Conservation (phyloP, 345 rosid genomes). For the Citrus unshiu region DNA sequence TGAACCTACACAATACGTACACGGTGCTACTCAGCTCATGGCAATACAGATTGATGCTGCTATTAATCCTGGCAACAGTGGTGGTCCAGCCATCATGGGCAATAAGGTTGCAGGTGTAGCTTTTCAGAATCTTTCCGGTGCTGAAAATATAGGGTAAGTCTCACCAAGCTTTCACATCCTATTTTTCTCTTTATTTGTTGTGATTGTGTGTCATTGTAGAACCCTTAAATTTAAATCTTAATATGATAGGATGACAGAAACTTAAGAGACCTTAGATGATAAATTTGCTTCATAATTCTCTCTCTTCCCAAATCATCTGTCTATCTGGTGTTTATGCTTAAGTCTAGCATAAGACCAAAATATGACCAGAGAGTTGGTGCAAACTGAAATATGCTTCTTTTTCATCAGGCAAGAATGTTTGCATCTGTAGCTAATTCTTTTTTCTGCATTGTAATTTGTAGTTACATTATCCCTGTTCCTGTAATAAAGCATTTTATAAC, state of each 20-base stretch:
- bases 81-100: constrained; percentile 92
- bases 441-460: constrained; percentile 27
- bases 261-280: background rate
- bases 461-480: constrained; percentile 87
- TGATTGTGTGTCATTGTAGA: background rate
- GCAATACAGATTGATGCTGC: constrained; percentile 97
- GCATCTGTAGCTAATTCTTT: background rate
- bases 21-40: constrained; percentile 81
- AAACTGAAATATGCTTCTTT: constrained; percentile 4
- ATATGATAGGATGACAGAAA: background rate
- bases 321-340: background rate
- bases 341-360: background rate
- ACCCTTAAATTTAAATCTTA: background rate
- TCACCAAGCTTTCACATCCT: background rate
- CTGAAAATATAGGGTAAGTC: constrained; percentile 92
- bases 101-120: constrained; percentile 87
- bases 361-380: background rate
- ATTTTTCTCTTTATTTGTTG: background rate
- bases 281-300: background rate
- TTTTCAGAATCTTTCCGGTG: constrained; percentile 86
- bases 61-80: constrained; percentile 88
- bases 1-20: constrained; percentile 86
- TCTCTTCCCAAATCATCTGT: background rate
- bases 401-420: background rate
- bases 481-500: constrained; percentile 74